phyloP scores from a whole-genome alignment of 768 basidiomycete genomes.

The Boletus rubroflammeus region DNA sequence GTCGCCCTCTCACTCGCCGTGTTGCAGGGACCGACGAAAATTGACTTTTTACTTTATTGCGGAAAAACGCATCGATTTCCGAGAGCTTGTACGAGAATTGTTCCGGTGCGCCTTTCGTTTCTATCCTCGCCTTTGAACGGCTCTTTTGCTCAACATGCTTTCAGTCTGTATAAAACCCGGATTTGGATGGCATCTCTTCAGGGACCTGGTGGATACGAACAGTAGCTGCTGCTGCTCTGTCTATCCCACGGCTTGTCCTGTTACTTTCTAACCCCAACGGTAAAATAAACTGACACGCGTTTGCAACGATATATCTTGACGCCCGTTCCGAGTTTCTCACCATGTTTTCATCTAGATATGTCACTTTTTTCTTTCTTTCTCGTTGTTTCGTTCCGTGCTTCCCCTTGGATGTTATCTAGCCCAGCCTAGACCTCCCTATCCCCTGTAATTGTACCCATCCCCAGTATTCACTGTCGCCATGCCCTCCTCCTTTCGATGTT shows the following conservation, averaged over 20 bases:
- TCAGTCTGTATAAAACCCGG: conserved; percentile 85
- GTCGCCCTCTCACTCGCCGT: background rate
- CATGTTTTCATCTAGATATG: conserved; percentile 32
- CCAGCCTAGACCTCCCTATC: conserved; percentile 23
- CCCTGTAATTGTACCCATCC: conserved; percentile 25
- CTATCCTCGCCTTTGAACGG: background rate
- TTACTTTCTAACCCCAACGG: background rate
- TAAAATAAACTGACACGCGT: conserved; percentile 16
- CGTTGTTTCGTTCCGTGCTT: background rate
- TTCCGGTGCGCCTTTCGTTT: conserved; percentile 57
- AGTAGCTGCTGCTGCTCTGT: conserved; percentile 27
- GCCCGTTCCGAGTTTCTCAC: conserved; percentile 1
- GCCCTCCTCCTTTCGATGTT: background rate
- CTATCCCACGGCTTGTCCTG: background rate
- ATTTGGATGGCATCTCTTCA: conserved; percentile 93
- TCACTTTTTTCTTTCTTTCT: conserved; percentile 5
- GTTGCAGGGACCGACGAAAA: conserved; percentile 88
- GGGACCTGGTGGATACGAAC: conserved; percentile 43
- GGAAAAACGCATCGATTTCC: conserved; percentile 93
- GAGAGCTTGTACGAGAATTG: conserved; percentile 91
- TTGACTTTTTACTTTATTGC: conserved; percentile 97
- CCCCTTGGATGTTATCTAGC: conserved; percentile 29
- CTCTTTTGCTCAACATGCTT: background rate
- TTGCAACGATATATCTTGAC: conserved; percentile 25
- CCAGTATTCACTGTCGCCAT: conserved; percentile 20